These are phyloP conservation scores for Monosporozyma servazzii DNA, from an alignment of 805 yeast genomes.

Conservation along the genomic window DNA sequence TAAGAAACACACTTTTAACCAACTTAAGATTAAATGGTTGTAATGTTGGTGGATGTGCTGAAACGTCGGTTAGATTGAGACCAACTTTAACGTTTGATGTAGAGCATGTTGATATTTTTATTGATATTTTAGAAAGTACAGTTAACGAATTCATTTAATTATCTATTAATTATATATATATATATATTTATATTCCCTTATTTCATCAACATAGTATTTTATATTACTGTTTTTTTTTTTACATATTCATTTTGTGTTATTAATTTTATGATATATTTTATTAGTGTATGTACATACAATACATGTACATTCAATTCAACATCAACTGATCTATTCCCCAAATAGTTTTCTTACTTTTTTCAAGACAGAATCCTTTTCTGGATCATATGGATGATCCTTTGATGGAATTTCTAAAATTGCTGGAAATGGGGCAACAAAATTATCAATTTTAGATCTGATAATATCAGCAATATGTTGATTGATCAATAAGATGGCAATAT, in stretches of 20 bases:
- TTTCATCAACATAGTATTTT: background rate
- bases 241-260: too few species aligned
- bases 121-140: slow-evolving; percentile 33
- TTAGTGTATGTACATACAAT: background rate
- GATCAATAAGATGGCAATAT: slow-evolving; percentile 85
- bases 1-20: slow-evolving; percentile 40
- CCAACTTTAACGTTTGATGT: slow-evolving; percentile 55
- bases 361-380: slow-evolving; percentile 92
- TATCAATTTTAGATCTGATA: slow-evolving; percentile 74
- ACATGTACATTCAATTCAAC: background rate
- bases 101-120: slow-evolving; percentile 51
- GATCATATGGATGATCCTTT: slow-evolving; percentile 97
- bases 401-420: slow-evolving; percentile 95
- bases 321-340: slow-evolving; percentile 49
- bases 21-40: slow-evolving; percentile 44
- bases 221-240: too few species aligned
- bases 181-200: background rate
- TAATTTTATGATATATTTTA: background rate
- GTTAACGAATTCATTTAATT: slow-evolving; percentile 15
- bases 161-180: slow-evolving; percentile 26
- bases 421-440: slow-evolving; percentile 85
- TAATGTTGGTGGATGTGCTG: slow-evolving; percentile 65
- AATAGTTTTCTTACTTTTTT: slow-evolving; percentile 90
- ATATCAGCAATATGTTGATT: slow-evolving; percentile 92
- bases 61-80: slow-evolving; percentile 48